A percentile compares a stretch with the other conserved stretches of the same genome.
Evolutionary conservation across 176 grass and related monocot genomes (phyloP).

Genomic region (Dendrocalamus sinicus): DNA sequence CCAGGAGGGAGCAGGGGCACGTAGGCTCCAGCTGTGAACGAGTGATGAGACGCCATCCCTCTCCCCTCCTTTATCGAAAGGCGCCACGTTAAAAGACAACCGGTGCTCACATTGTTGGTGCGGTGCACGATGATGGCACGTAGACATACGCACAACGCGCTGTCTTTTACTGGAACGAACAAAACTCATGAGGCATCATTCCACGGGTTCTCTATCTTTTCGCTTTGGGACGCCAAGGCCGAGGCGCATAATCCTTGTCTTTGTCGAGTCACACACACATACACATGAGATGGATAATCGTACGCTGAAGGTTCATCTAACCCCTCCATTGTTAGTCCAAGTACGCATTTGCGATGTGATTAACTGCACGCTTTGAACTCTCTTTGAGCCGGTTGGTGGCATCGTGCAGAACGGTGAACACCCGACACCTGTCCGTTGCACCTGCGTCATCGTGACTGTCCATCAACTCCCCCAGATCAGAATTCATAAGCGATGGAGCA

Average conservation of each 20-base stretch:
- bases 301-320: neutral
- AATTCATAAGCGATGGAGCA: too few species aligned
- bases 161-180: neutral
- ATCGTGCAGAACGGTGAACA: too few species aligned
- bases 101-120: neutral
- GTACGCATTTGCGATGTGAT: too few species aligned
- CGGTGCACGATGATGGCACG: conserved; percentile 19
- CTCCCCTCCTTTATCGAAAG: neutral
- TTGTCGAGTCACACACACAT: neutral
- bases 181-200: neutral
- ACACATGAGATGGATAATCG: neutral
- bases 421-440: too few species aligned
- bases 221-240: neutral
- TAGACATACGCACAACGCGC: neutral
- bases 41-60: neutral
- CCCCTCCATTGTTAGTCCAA: too few species aligned
- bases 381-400: too few species aligned
- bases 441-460: too few species aligned
- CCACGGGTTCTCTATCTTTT: conserved; percentile 10
- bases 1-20: neutral
- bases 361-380: too few species aligned
- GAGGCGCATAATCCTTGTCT: conserved; percentile 11
- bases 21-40: conserved; percentile 38
- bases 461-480: too few species aligned
- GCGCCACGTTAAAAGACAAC: neutral